phyloP scores from a whole-genome alignment of 768 basidiomycete genomes.

The Trametopsis cervina region DNA sequence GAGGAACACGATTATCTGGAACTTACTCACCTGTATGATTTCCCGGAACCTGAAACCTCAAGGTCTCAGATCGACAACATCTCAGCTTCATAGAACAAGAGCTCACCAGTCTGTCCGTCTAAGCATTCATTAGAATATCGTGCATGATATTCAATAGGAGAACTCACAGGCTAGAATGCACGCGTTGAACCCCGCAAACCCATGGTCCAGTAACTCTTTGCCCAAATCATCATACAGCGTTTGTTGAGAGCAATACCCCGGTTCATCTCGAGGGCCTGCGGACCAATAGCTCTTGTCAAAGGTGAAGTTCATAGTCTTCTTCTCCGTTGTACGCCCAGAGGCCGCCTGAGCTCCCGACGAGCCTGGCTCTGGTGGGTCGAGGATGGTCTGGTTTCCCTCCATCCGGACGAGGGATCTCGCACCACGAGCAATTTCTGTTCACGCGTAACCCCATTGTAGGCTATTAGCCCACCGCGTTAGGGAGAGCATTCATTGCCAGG shows the following conservation, averaged over 20 bases:
- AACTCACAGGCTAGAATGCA: conserved; percentile 97
- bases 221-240: conserved; percentile 93
- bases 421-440: conserved; percentile 81
- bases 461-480: background rate
- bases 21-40: conserved; percentile 78
- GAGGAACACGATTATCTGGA: background rate
- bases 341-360: conserved; percentile 46
- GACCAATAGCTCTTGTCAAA: conserved; percentile 99
- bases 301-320: conserved; percentile 84
- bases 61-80: background rate
- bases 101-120: conserved; percentile 84
- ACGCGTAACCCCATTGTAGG: background rate
- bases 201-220: conserved; percentile 89
- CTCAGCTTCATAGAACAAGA: background rate
- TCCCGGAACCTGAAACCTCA: conserved; percentile 63
- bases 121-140: conserved; percentile 6
- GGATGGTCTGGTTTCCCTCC: conserved; percentile 87
- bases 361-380: conserved; percentile 83
- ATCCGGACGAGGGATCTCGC: conserved; percentile 93
- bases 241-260: conserved; percentile 88
- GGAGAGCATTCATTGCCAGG: background rate
- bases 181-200: conserved; percentile 94
- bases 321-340: conserved; percentile 79
- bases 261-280: conserved; percentile 83
- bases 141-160: conserved; percentile 4